Conservation (phyloP, 2,329 filamentous ascomycete species). For the Diaporthe ampelina region DNA sequence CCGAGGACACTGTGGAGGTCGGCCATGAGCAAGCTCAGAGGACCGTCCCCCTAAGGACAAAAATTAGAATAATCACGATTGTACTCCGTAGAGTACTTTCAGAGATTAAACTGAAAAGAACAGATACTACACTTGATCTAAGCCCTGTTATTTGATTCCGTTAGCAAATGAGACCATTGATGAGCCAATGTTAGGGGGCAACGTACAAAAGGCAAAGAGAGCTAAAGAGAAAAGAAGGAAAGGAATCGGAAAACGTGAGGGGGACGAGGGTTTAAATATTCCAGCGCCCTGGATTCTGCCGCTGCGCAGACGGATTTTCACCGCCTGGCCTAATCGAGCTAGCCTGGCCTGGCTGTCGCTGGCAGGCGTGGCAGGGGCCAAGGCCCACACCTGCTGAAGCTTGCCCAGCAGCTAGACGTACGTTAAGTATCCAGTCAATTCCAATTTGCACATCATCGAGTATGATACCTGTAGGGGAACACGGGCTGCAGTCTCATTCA, state of each 20-base stretch:
- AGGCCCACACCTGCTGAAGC: slow-evolving; percentile 8
- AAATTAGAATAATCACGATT: slow-evolving; percentile 82
- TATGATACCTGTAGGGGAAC: not conserved
- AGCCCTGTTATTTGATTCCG: slow-evolving; percentile 46
- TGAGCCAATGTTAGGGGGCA: not conserved
- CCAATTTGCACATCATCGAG: slow-evolving; percentile 18
- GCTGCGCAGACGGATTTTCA: not conserved
- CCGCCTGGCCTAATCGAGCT: not conserved
- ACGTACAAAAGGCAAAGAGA: slow-evolving; percentile 37
- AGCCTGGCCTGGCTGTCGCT: too few relatives aligned
- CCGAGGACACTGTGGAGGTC: slow-evolving; percentile 75
- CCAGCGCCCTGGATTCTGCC: slow-evolving; percentile 3
- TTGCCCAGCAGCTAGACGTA: not conserved
- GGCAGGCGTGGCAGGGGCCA: not conserved
- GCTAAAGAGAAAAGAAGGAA: slow-evolving; percentile 18
- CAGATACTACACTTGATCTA: slow-evolving; percentile 86
- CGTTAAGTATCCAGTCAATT: not conserved
- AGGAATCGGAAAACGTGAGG: not conserved
- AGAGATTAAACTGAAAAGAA: slow-evolving; percentile 89
- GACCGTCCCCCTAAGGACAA: slow-evolving; percentile 63
- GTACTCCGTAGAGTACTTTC: slow-evolving; percentile 75
- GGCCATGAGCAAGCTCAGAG: slow-evolving; percentile 79
- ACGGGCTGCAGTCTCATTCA: not conserved
- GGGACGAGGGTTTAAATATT: slow-evolving; percentile 45
- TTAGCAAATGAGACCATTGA: not conserved